A percentile compares a stretch with the other conserved stretches of the same genome.
Conservation (phyloP, 2,329 filamentous ascomycete species). For the Talaromyces sp. region DNA sequence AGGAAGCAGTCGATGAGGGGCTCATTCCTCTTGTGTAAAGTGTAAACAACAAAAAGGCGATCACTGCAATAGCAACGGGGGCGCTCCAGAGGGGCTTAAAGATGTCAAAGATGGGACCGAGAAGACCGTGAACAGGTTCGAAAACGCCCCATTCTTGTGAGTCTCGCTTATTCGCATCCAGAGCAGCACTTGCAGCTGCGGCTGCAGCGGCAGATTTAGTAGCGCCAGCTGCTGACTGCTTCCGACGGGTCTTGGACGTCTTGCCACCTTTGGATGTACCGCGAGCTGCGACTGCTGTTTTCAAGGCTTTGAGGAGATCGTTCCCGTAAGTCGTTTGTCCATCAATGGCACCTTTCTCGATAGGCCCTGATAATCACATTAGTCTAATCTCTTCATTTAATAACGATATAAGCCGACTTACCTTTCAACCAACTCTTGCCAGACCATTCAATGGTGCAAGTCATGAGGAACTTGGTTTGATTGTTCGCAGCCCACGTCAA, state of each 20-base stretch:
- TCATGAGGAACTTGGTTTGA: slow-evolving; percentile 79
- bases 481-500: slow-evolving; percentile 89
- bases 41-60: slow-evolving; percentile 70
- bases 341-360: slow-evolving; percentile 92
- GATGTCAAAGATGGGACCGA: slow-evolving; percentile 70
- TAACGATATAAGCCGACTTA: slow-evolving; percentile 42
- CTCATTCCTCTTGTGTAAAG: slow-evolving; percentile 64
- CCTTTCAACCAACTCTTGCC: slow-evolving; percentile 98
- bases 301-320: slow-evolving; percentile 73
- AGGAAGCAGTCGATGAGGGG: slow-evolving; percentile 35
- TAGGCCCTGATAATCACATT: slow-evolving; percentile 63
- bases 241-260: slow-evolving; percentile 58
- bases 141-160: slow-evolving; percentile 70
- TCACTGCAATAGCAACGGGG: slow-evolving; percentile 73
- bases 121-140: slow-evolving; percentile 70
- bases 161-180: slow-evolving; percentile 38
- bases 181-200: slow-evolving; percentile 44
- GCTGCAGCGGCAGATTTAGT: slow-evolving; percentile 40
- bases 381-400: not conserved
- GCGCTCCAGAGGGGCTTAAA: slow-evolving; percentile 69
- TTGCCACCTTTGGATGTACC: slow-evolving; percentile 49
- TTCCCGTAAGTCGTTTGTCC: slow-evolving; percentile 82
- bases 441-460: slow-evolving; percentile 89
- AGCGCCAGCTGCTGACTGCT: slow-evolving; percentile 49
- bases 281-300: slow-evolving; percentile 65